Conservation (phyloP, 2,329 filamentous ascomycete species). For the Colletotrichum sp. region DNA sequence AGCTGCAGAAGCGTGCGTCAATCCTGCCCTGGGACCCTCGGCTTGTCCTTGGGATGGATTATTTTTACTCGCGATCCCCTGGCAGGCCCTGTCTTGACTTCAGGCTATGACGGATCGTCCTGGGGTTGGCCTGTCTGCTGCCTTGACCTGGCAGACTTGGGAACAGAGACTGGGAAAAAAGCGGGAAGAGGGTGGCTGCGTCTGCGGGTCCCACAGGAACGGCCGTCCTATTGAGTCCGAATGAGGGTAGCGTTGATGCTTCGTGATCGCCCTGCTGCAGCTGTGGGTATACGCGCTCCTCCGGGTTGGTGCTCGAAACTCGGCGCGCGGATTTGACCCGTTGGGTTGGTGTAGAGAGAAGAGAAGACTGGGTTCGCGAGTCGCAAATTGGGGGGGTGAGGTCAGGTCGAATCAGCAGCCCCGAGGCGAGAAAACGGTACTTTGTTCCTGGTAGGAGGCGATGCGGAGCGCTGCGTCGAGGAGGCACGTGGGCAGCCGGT, state of each 20-base stretch:
- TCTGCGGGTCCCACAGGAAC: slow-evolving; percentile 38
- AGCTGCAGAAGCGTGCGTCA: slow-evolving; percentile 63
- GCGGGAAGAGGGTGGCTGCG: slow-evolving; percentile 36
- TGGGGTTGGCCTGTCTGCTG: slow-evolving; percentile 24
- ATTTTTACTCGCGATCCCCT: slow-evolving; percentile 37
- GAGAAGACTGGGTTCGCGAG: background rate
- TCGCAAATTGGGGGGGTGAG: slow-evolving; percentile 4
- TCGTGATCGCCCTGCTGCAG: slow-evolving; percentile 22
- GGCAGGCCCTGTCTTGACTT: slow-evolving; percentile 36
- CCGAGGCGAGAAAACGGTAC: slow-evolving; percentile 4
- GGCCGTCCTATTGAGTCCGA: slow-evolving; percentile 22
- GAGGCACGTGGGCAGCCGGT: slow-evolving; percentile 10
- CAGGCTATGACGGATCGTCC: slow-evolving; percentile 49
- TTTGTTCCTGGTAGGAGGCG: slow-evolving; percentile 8
- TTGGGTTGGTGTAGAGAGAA: background rate
- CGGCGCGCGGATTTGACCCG: slow-evolving; percentile 9
- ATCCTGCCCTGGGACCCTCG: slow-evolving; percentile 36
- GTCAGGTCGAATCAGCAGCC: slow-evolving; percentile 16
- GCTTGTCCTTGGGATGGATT: slow-evolving; percentile 24
- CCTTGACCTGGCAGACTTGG: slow-evolving; percentile 29
- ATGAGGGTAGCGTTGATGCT: slow-evolving; percentile 18
- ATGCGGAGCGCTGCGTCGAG: slow-evolving; percentile 15
- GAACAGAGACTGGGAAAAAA: slow-evolving; percentile 29
- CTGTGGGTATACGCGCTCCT: slow-evolving; percentile 21
- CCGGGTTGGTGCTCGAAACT: slow-evolving; percentile 18